Percentiles rank a stretch among this genome's conserved stretches.
Evolutionary conservation across 2,329 filamentous ascomycete species (phyloP).

Genomic region (Penicillium sp.): DNA sequence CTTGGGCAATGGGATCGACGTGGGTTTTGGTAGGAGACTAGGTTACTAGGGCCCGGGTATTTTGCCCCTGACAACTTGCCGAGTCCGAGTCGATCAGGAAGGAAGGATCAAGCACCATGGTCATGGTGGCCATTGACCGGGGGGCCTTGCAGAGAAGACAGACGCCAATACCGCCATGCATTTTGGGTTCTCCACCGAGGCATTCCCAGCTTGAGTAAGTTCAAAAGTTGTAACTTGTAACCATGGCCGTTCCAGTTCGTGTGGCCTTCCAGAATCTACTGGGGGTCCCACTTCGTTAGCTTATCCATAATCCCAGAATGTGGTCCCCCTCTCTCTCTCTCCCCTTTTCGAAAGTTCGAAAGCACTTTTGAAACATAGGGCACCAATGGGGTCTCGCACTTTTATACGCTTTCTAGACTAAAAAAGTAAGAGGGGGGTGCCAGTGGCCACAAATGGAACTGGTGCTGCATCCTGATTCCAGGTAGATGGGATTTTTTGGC

Average conservation of each 20-base stretch:
- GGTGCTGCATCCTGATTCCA: constrained; percentile 1
- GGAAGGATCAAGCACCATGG: neutral
- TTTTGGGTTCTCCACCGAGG: neutral
- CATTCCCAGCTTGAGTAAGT: constrained; percentile 12
- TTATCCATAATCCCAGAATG: neutral
- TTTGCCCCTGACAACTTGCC: constrained; percentile 1
- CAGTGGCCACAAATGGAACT: neutral
- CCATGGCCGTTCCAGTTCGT: constrained; percentile 26
- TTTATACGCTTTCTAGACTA: neutral
- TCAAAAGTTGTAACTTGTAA: constrained; percentile 19
- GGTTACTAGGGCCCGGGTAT: constrained; percentile 8
- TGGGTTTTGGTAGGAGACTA: neutral
- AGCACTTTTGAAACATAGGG: constrained; percentile 15
- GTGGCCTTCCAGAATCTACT: constrained; percentile 21
- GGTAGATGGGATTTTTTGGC: constrained; percentile 5
- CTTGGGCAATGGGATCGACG: constrained; percentile 10
- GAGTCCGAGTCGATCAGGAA: constrained; percentile 14
- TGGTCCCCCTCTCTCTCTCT: neutral
- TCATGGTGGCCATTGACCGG: neutral
- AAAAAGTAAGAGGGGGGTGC: neutral
- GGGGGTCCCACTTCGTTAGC: constrained; percentile 14
- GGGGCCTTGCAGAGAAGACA: neutral
- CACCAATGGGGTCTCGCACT: constrained; percentile 10
- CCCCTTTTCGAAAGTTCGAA: neutral
- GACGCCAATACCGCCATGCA: neutral